These are phyloP conservation scores for Phytophthora litchii DNA, from an alignment of 352 stramenopile species.

Conservation along the genomic window DNA sequence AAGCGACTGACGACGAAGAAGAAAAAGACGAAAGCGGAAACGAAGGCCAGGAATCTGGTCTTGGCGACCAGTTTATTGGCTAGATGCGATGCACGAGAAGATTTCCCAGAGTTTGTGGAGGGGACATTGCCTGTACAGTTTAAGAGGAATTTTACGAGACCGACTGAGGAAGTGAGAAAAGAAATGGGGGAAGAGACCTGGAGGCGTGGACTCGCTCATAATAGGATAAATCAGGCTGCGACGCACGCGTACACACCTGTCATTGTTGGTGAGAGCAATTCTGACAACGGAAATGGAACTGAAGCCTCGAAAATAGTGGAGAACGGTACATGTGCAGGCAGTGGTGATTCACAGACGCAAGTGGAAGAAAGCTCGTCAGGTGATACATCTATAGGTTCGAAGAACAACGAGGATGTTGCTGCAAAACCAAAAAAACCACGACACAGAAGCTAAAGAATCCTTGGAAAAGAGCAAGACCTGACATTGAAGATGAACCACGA, in stretches of 20 bases:
- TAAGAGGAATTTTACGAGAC: constrained; percentile 25
- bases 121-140: constrained; percentile 55
- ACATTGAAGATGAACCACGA: neutral
- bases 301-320: neutral
- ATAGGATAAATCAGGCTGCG: constrained; percentile 43
- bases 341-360: constrained; percentile 1
- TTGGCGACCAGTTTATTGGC: constrained; percentile 38
- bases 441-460: constrained; percentile 3
- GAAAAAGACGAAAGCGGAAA: constrained; percentile 8
- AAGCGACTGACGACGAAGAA: constrained; percentile 28
- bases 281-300: neutral
- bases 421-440: neutral
- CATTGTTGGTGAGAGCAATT: neutral
- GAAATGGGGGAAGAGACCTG: constrained; percentile 44
- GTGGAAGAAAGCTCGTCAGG: neutral
- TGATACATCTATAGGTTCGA: neutral
- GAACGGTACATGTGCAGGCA: neutral
- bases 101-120: constrained; percentile 57
- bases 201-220: constrained; percentile 49
- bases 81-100: constrained; percentile 40
- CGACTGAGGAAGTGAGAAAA: constrained; percentile 37
- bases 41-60: constrained; percentile 31
- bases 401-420: neutral
- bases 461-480: constrained; percentile 1
- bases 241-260: constrained; percentile 28